Evolutionary conservation across 371 early-diverging fungal species (phyloP).

Genomic region (Mortierella sp.): DNA sequence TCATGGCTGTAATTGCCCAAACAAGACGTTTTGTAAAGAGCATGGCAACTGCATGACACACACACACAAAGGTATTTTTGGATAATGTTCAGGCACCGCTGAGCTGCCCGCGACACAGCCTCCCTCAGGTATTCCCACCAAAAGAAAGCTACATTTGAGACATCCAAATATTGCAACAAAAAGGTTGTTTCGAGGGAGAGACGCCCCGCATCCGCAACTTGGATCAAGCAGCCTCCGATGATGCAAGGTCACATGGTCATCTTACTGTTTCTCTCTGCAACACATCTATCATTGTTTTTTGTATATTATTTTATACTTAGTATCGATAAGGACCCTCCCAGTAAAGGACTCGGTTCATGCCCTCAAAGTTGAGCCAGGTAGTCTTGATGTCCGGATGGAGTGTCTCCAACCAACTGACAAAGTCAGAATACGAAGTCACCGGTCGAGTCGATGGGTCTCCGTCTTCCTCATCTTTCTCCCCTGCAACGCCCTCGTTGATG

Average conservation of each 20-base stretch:
- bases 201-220: background rate
- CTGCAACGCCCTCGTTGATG: background rate
- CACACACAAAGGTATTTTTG: background rate
- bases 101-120: background rate
- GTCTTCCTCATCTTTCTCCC: background rate
- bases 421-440: constrained; percentile 53
- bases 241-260: no score
- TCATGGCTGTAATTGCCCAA: background rate
- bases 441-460: constrained; percentile 26
- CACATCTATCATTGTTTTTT: no score
- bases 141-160: background rate
- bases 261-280: no score
- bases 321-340: constrained; percentile 56
- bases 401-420: constrained; percentile 48
- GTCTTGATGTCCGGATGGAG: constrained; percentile 59
- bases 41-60: background rate
- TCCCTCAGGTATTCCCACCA: background rate
- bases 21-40: background rate
- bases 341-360: constrained; percentile 69
- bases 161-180: background rate
- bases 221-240: background rate
- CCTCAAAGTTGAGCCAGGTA: constrained; percentile 69
- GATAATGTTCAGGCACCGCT: constrained; percentile 3
- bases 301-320: background rate
- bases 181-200: background rate